A percentile compares a stretch with the other conserved stretches of the same genome.
phyloP scores from a whole-genome alignment of 192 early-diverging fungal species.

The Spizellomyces punctatus region DNA sequence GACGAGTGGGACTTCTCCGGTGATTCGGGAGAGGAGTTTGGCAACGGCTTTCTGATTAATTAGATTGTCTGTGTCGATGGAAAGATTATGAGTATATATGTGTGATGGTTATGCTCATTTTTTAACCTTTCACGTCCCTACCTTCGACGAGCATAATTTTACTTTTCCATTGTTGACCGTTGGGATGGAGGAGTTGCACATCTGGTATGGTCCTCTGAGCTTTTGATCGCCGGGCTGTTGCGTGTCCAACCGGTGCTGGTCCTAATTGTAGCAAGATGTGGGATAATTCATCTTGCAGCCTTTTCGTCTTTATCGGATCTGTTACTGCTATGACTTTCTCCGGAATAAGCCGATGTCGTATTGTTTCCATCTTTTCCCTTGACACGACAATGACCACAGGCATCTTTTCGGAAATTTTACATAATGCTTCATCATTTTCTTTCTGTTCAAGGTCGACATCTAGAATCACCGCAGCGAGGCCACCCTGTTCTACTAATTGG shows the following conservation, averaged over 20 bases:
- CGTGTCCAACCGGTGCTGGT: background rate
- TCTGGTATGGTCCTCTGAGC: background rate
- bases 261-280: background rate
- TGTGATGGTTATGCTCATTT: background rate
- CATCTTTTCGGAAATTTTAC: background rate
- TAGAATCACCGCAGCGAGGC: background rate
- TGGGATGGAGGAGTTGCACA: background rate
- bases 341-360: conserved; percentile 8
- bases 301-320: conserved; percentile 27
- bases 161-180: conserved; percentile 10
- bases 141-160: conserved; percentile 31
- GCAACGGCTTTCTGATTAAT: conserved; percentile 34
- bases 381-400: conserved; percentile 10
- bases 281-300: conserved; percentile 12
- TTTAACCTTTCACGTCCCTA: background rate
- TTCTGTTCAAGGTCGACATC: conserved; percentile 6
- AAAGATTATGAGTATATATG: background rate
- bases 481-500: too few relatives aligned
- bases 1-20: conserved; percentile 9
- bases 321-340: conserved; percentile 13
- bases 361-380: conserved; percentile 22
- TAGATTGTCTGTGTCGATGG: conserved; percentile 19
- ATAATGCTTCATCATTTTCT: conserved; percentile 2
- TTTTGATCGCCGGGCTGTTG: background rate
- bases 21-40: conserved; percentile 20